phyloP scores from a whole-genome alignment of 2,329 filamentous ascomycete species.

The Pseudocercospora eumusae region DNA sequence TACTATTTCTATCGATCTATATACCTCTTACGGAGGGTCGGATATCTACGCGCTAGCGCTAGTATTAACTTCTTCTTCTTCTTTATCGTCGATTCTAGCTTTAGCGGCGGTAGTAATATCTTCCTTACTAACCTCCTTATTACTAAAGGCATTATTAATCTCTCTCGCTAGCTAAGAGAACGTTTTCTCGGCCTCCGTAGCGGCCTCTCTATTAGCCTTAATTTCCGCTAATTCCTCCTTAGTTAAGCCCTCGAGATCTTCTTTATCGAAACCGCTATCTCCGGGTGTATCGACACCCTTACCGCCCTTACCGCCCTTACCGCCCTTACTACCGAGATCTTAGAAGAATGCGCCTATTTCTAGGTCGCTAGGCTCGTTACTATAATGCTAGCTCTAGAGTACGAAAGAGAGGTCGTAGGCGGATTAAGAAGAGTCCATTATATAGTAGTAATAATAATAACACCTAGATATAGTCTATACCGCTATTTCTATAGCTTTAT shows the following conservation, averaged over 20 bases:
- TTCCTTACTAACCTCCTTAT: not conserved
- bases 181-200: not conserved
- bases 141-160: not conserved
- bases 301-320: no score
- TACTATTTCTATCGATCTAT: not conserved
- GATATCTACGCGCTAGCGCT: not conserved
- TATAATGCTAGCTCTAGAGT: not conserved
- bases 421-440: not conserved
- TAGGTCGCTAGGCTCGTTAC: not conserved
- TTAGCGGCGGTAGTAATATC: not conserved
- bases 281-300: not conserved
- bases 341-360: not conserved
- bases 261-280: not conserved
- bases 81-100: not conserved
- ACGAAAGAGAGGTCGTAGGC: not conserved
- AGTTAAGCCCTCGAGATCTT: not conserved
- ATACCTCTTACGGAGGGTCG: not conserved
- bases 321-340: not conserved
- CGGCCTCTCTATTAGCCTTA: not conserved
- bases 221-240: not conserved
- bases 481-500: not conserved
- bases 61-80: not conserved
- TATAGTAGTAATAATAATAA: not conserved
- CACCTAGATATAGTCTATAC: not conserved
- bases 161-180: not conserved